Evolutionary conservation across 169 alveolate genomes (phyloP).

Genomic region (Plasmodium adleri): DNA sequence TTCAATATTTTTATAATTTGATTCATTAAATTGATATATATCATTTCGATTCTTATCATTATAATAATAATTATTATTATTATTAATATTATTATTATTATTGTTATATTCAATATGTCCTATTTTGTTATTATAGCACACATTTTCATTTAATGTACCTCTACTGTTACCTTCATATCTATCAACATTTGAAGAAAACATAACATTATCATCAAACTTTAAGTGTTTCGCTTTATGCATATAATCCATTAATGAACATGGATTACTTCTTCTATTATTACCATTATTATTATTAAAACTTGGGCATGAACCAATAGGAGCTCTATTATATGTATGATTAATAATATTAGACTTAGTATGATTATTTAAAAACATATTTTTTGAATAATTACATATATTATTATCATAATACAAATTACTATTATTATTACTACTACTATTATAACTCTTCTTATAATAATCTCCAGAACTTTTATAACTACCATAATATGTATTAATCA

Average conservation of each 20-base stretch:
- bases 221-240: neutral
- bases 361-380: neutral
- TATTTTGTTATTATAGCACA: neutral
- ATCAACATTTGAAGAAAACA: neutral
- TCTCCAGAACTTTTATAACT: neutral
- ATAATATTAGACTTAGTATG: neutral
- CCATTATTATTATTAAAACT: neutral
- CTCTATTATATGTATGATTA: neutral
- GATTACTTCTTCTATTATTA: neutral
- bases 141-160: neutral
- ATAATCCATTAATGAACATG: neutral
- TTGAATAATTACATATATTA: no score
- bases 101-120: neutral
- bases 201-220: neutral
- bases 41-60: constrained; percentile 12
- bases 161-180: neutral
- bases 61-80: neutral
- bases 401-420: neutral
- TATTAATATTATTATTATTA: constrained; percentile 5
- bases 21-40: neutral
- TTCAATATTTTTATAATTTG: constrained; percentile 2
- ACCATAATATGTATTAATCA: neutral
- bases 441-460: neutral
- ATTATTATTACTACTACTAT: neutral
- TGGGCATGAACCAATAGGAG: neutral